Evolutionary conservation across 2,329 filamentous ascomycete genomes (phyloP).

Genomic region (Stagonosporopsis chrysanthemi): DNA sequence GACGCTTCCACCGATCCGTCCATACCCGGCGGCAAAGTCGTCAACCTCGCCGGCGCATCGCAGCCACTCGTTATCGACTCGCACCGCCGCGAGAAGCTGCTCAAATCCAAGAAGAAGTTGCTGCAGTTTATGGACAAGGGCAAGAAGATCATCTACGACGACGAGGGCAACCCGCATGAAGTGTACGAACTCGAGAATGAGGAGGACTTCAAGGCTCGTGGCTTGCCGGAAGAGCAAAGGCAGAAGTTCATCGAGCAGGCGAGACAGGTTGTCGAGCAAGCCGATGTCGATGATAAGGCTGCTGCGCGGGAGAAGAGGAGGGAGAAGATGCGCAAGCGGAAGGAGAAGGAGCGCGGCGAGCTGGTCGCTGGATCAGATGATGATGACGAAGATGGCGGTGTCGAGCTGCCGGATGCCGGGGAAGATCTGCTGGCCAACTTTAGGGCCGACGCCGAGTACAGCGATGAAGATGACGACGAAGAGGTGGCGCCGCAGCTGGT

Average conservation of each 20-base stretch:
- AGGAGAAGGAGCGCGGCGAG: conserved; percentile 66
- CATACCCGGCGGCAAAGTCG: conserved; percentile 60
- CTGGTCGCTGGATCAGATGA: conserved; percentile 45
- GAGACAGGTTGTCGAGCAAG: conserved; percentile 71
- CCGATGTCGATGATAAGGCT: conserved; percentile 84
- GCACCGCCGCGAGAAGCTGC: conserved; percentile 92
- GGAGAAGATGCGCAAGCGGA: conserved; percentile 78
- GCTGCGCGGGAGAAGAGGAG: conserved; percentile 78
- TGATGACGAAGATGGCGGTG: conserved; percentile 35
- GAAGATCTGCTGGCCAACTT: conserved; percentile 55
- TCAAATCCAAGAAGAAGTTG: conserved; percentile 93
- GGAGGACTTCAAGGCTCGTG: conserved; percentile 76
- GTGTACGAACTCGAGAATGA: conserved; percentile 90
- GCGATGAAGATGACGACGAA: conserved; percentile 53
- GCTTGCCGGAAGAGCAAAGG: conserved; percentile 78
- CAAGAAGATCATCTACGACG: conserved; percentile 87
- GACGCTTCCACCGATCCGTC: conserved; percentile 51
- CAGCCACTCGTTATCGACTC: conserved; percentile 86
- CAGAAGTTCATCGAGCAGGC: conserved; percentile 81
- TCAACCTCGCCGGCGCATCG: conserved; percentile 70
- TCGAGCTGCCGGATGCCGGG: conserved; percentile 40
- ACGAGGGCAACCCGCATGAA: conserved; percentile 84
- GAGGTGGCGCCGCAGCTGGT: conserved; percentile 55
- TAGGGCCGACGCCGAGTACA: conserved; percentile 50
- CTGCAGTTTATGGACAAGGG: conserved; percentile 88